Evolutionary conservation across 139 green algal genomes (phyloP).

Genomic region (Coccomyxa sp.): DNA sequence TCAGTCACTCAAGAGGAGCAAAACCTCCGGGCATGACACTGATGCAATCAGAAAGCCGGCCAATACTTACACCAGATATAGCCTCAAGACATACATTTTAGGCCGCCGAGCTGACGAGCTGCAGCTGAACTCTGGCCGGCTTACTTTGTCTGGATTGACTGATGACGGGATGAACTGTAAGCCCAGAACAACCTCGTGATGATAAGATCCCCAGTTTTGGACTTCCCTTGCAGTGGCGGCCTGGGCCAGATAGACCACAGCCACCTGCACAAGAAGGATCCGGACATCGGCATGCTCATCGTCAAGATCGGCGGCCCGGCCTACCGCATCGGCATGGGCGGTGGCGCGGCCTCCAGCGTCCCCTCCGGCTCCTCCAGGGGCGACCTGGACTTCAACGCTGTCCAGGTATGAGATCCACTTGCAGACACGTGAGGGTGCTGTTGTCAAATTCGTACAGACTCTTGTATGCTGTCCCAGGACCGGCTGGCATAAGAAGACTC

Average conservation of each 20-base stretch:
- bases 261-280: constrained; percentile 69
- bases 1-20: too few relatives aligned
- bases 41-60: too few relatives aligned
- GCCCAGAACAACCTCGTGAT: too few relatives aligned
- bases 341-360: constrained; percentile 87
- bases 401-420: constrained; percentile 55
- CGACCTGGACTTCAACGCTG: constrained; percentile 98
- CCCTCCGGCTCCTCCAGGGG: constrained; percentile 71
- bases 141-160: too few relatives aligned
- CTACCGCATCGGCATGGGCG: constrained; percentile 99
- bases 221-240: constrained; percentile 61
- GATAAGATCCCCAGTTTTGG: too few relatives aligned
- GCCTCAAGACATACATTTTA: neutral
- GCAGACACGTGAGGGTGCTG: neutral
- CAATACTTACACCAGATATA: too few relatives aligned
- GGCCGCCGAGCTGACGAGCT: too few relatives aligned
- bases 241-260: constrained; percentile 89
- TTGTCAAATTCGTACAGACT: neutral
- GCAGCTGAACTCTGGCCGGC: too few relatives aligned
- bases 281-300: constrained; percentile 91
- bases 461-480: too few relatives aligned
- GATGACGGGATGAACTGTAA: too few relatives aligned
- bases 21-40: too few relatives aligned
- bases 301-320: constrained; percentile 98
- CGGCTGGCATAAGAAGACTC: too few relatives aligned